Percentiles rank a stretch among this genome's conserved stretches.
These are phyloP conservation scores for Ophidiomyces ophidiicola DNA, from an alignment of 2,329 filamentous ascomycete species.

Conservation along the genomic window DNA sequence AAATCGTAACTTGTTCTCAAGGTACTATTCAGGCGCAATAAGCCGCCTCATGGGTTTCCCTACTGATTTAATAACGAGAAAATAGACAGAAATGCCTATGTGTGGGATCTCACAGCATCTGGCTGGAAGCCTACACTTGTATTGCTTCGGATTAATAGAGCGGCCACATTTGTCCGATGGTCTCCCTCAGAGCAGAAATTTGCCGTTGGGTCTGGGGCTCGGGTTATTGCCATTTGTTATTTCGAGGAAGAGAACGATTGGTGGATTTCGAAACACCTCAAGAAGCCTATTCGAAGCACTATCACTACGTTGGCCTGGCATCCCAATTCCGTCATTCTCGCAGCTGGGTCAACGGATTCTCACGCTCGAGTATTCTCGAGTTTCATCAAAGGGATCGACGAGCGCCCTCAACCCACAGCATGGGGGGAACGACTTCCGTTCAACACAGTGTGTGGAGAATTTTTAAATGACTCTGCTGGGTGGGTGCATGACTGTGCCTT, in stretches of 20 bases:
- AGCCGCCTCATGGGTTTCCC: too few species aligned
- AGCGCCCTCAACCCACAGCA: conserved; percentile 67
- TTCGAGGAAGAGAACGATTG: conserved; percentile 99
- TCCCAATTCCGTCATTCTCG: conserved; percentile 89
- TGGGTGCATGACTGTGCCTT: conserved; percentile 94
- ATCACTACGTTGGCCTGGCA: conserved; percentile 95
- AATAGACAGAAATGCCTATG: conserved; percentile 86
- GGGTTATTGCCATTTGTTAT: conserved; percentile 93
- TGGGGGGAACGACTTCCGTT: conserved; percentile 96
- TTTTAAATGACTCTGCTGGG: conserved; percentile 85
- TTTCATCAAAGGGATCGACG: conserved; percentile 92
- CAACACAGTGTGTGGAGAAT: conserved; percentile 97
- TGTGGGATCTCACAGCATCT: conserved; percentile 86
- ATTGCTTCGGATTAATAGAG: conserved; percentile 89
- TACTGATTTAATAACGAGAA: conserved; percentile 6
- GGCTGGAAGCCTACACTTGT: conserved; percentile 97
- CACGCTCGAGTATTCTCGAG: conserved; percentile 89
- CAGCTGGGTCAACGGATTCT: conserved; percentile 91
- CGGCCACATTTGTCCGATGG: conserved; percentile 94
- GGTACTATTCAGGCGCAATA: conserved; percentile 39
- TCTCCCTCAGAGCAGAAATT: conserved; percentile 95
- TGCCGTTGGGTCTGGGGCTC: conserved; percentile 87
- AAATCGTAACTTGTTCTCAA: conserved; percentile 96
- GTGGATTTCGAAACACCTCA: conserved; percentile 99
- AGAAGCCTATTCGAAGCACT: conserved; percentile 96